A percentile compares a stretch with the other conserved stretches of the same genome.
Evolutionary conservation across 805 yeast genomes (phyloP).

Genomic region (Wickerhamiella cacticola): DNA sequence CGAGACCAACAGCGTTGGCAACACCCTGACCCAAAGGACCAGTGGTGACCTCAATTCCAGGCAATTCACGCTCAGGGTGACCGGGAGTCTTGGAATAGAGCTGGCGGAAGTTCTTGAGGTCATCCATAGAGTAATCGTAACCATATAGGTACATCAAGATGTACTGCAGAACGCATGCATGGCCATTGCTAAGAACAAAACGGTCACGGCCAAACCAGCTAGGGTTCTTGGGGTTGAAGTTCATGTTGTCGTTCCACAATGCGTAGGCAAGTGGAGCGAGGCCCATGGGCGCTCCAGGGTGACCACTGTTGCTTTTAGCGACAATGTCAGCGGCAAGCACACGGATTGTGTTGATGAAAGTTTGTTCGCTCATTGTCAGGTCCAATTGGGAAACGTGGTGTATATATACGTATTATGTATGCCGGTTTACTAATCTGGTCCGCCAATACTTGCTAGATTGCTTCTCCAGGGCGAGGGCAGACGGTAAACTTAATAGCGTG

Average conservation of each 20-base stretch:
- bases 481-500: background rate
- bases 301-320: constrained; percentile 85
- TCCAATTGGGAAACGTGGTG: background rate
- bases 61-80: constrained; percentile 85
- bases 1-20: constrained; percentile 90
- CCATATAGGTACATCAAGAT: constrained; percentile 77
- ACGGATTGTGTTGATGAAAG: constrained; percentile 80
- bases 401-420: background rate
- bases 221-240: constrained; percentile 82
- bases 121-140: constrained; percentile 67
- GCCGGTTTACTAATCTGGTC: background rate
- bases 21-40: constrained; percentile 99
- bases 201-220: constrained; percentile 91
- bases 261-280: constrained; percentile 93
- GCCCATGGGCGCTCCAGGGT: constrained; percentile 99
- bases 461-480: background rate
- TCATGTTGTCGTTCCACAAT: constrained; percentile 61
- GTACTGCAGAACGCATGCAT: constrained; percentile 85
- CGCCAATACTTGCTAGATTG: background rate
- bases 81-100: constrained; percentile 89
- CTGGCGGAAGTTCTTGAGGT: constrained; percentile 83
- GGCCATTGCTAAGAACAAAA: constrained; percentile 92
- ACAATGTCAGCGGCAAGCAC: constrained; percentile 79
- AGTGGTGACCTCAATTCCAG: constrained; percentile 94
- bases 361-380: constrained; percentile 41